Conservation (phyloP, 1,139 yeast species). For the Diutina siamensis region DNA sequence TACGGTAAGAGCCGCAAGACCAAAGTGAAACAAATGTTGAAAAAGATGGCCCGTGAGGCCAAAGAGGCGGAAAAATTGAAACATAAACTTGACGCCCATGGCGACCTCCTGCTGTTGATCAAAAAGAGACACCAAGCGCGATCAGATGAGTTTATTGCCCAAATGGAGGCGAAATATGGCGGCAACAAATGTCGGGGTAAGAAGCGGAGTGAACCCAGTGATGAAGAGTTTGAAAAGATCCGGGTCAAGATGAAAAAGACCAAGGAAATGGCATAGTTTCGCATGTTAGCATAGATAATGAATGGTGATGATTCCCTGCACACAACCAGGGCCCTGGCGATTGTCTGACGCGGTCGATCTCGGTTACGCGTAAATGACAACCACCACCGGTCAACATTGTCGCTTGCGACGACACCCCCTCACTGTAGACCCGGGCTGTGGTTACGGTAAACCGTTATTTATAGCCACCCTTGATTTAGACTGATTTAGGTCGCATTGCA, state of each 20-base stretch:
- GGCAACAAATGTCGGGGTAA: constrained; percentile 18
- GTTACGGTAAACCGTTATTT: no score
- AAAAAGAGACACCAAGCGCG: constrained; percentile 13
- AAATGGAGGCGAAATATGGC: constrained; percentile 46
- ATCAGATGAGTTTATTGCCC: constrained; percentile 36
- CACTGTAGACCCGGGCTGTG: no score
- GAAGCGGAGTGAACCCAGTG: constrained; percentile 26
- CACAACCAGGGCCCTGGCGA: no score
- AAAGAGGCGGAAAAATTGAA: constrained; percentile 57
- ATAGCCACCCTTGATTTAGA: no score
- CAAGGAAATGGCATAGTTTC: not conserved
- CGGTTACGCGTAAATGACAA: no score
- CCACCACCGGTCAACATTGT: no score
- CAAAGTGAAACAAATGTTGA: constrained; percentile 33
- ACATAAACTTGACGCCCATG: constrained; percentile 33
- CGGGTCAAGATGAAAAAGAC: not conserved
- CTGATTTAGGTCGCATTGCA: no score
- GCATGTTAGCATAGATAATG: not conserved
- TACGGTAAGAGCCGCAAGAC: constrained; percentile 38
- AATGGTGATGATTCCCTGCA: not conserved
- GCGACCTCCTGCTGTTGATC: constrained; percentile 41
- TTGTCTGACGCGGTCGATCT: no score
- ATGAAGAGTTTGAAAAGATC: constrained; percentile 29
- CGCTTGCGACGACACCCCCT: no score
- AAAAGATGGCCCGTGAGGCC: constrained; percentile 47